phyloP scores from a whole-genome alignment of 129 eudicot species.

The Kitagawia praeruptora region DNA sequence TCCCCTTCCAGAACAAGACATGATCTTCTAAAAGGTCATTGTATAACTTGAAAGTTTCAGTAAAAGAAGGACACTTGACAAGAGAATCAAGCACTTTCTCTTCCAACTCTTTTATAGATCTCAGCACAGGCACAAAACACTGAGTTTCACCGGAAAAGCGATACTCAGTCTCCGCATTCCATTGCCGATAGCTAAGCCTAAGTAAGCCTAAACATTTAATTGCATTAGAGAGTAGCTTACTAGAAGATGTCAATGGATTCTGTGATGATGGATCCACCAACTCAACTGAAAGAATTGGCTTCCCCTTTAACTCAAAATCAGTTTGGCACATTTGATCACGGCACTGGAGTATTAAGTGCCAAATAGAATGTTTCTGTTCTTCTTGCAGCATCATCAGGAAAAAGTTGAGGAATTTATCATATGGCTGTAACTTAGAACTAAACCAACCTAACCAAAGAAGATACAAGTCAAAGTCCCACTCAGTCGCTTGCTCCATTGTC shows the following conservation, averaged over 20 bases:
- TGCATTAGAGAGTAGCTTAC: constrained; percentile 36
- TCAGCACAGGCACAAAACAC: constrained; percentile 35
- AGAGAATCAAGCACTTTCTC: constrained; percentile 53
- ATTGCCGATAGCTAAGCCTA: constrained; percentile 69
- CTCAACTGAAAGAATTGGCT: constrained; percentile 63
- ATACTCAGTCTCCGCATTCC: constrained; percentile 46
- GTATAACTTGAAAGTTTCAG: constrained; percentile 41
- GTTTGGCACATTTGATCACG: constrained; percentile 25
- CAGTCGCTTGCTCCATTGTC: constrained; percentile 77
- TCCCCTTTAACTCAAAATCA: constrained; percentile 18
- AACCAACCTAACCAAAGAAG: constrained; percentile 67
- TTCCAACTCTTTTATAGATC: constrained; percentile 47
- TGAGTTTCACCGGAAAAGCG: constrained; percentile 21
- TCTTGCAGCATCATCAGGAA: constrained; percentile 32
- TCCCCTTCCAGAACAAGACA: constrained; percentile 52
- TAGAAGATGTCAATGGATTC: constrained; percentile 8
- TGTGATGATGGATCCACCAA: constrained; percentile 24
- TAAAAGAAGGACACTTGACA: constrained; percentile 54
- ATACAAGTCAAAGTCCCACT: constrained; percentile 47
- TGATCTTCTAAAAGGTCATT: constrained; percentile 62
- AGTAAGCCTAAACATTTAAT: constrained; percentile 42
- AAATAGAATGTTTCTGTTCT: constrained; percentile 67
- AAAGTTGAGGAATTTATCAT: constrained; percentile 35
- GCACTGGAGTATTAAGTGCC: constrained; percentile 36
- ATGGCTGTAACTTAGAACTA: constrained; percentile 39